Conservation (phyloP, 2,329 filamentous ascomycete species). For the Aspergillus sergii region DNA sequence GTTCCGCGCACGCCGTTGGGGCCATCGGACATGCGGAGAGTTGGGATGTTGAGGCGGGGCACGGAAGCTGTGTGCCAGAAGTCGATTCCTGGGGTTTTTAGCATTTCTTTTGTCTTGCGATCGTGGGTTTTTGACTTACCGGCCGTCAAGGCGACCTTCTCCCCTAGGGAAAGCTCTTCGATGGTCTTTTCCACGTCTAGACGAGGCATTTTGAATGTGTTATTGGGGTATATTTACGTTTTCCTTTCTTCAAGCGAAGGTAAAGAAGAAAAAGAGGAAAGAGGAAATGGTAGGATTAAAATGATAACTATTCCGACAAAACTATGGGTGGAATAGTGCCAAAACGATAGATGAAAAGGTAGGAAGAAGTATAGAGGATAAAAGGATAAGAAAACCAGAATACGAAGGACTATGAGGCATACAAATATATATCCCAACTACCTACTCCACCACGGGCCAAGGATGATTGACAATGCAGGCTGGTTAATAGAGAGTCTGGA, state of each 20-base stretch:
- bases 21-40: conserved; percentile 69
- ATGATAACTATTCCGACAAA: neutral
- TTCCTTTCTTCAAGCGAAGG: neutral
- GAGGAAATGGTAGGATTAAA: neutral
- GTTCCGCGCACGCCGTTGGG: conserved; percentile 71
- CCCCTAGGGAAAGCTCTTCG: conserved; percentile 56
- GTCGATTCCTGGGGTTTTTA: conserved; percentile 45
- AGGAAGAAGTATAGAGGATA: neutral
- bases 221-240: conserved; percentile 11
- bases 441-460: neutral
- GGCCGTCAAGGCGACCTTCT: conserved; percentile 55
- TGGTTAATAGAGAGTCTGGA: neutral
- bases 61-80: conserved; percentile 72
- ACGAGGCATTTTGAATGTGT: conserved; percentile 31
- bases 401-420: neutral
- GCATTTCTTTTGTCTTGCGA: neutral
- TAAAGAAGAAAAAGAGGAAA: neutral
- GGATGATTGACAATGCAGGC: neutral
- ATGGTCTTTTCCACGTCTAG: conserved; percentile 54
- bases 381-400: neutral
- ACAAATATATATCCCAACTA: neutral
- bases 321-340: neutral
- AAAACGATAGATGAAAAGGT: neutral
- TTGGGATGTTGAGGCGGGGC: conserved; percentile 63
- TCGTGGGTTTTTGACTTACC: conserved; percentile 27